phyloP scores from a whole-genome alignment of 106 monocot genomes.

The Platanthera zijinensis region DNA sequence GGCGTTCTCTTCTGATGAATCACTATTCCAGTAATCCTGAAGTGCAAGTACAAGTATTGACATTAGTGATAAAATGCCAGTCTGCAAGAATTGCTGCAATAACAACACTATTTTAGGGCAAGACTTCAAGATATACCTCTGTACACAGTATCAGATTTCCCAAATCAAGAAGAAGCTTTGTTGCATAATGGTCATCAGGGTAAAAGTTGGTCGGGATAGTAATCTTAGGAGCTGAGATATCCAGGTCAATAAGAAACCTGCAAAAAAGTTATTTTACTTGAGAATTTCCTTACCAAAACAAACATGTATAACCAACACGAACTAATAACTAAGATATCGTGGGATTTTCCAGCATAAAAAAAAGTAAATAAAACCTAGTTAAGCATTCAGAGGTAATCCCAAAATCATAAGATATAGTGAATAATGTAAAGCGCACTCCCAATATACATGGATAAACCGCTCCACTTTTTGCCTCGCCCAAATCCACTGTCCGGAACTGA shows the following conservation, averaged over 20 bases:
- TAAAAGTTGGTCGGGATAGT: conserved; percentile 79
- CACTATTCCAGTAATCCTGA: conserved; percentile 64
- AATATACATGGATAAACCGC: too few relatives aligned
- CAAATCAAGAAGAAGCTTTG: conserved; percentile 84
- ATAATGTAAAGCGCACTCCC: too few relatives aligned
- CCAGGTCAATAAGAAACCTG: conserved; percentile 88
- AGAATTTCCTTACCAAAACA: not conserved
- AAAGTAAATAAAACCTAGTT: too few relatives aligned
- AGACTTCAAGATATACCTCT: conserved; percentile 33
- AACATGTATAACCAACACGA: too few relatives aligned
- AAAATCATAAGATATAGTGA: too few relatives aligned
- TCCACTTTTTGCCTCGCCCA: too few relatives aligned
- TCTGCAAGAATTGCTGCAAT: conserved; percentile 2
- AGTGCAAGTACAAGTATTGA: conserved; percentile 9
- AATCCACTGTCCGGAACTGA: too few relatives aligned
- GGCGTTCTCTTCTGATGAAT: conserved; percentile 46
- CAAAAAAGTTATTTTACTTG: not conserved
- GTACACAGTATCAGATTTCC: conserved; percentile 79
- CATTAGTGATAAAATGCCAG: not conserved
- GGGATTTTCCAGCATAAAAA: too few relatives aligned
- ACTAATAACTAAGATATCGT: too few relatives aligned
- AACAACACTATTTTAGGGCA: conserved; percentile 2
- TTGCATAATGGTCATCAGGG: conserved; percentile 56
- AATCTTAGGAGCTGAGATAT: conserved; percentile 98
- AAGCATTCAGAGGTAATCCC: too few relatives aligned